These are phyloP conservation scores for Lodderomyces oxycetoniae DNA, from an alignment of 1,139 yeast species.

Conservation along the genomic window DNA sequence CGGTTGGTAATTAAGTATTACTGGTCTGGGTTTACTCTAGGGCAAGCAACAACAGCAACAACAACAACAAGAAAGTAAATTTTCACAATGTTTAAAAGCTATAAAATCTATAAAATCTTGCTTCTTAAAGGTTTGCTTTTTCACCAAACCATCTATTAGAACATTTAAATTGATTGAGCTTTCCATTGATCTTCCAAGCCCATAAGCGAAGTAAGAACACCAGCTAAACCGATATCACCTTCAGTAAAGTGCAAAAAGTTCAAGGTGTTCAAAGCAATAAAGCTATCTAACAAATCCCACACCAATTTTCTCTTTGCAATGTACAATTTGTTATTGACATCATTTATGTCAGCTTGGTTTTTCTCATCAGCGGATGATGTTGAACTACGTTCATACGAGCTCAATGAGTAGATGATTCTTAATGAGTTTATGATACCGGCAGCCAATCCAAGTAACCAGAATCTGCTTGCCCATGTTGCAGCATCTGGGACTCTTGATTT, in stretches of 20 bases:
- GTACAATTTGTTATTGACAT: constrained; percentile 30
- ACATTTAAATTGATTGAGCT: constrained; percentile 13
- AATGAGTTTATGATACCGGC: constrained; percentile 58
- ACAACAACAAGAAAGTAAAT: neutral
- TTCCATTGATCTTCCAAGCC: constrained; percentile 76
- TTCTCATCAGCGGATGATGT: constrained; percentile 16
- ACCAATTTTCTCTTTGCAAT: constrained; percentile 59
- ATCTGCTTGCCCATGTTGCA: constrained; percentile 49
- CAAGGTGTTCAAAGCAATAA: constrained; percentile 72
- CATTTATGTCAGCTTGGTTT: constrained; percentile 18
- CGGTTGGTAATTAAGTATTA: constrained; percentile 26
- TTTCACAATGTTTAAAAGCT: too few species aligned
- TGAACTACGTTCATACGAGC: constrained; percentile 20
- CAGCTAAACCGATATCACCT: constrained; percentile 81
- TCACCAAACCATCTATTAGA: too few species aligned
- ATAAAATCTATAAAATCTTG: too few species aligned
- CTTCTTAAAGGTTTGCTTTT: too few species aligned
- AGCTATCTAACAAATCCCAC: constrained; percentile 75
- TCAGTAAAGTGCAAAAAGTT: constrained; percentile 62
- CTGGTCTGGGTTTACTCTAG: constrained; percentile 31
- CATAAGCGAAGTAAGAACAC: constrained; percentile 73
- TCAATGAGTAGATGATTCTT: constrained; percentile 27
- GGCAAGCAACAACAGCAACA: neutral
- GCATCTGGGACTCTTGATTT: constrained; percentile 31
- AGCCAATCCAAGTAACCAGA: constrained; percentile 74